Base-by-base conservation (phyloP, 2,329 filamentous ascomycete species). In the Colletotrichum shisoi region DNA sequence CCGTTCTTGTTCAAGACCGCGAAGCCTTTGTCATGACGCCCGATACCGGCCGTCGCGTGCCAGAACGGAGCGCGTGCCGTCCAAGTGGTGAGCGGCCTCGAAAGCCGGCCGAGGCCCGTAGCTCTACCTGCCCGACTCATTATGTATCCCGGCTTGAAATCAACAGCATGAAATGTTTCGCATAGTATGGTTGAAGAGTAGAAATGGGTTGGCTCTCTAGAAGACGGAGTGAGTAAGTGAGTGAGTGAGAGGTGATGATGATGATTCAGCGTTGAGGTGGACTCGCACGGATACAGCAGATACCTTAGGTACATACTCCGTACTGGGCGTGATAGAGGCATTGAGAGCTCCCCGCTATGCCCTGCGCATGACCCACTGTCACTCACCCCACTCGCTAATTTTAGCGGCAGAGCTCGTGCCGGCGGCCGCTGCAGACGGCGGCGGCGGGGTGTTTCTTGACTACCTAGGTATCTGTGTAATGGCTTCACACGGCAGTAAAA, bases 41-140 rank as follows among this genome's bases (percentile, higher is more conserved):
- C 57, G 31, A 46, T 24, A 6, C 57, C 45, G 51, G 31, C 57
- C 27, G 45, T 37, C 12, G 62, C 51, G 51, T 21, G 24, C 8
- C 39, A 27, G 51, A 48, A 27, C 37, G 62, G 46, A 46, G 66
- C 56, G 21, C n/a, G 31, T 19, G 49, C 17, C 13, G 39, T 57
- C 19, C 61, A 45, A n/a, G 60, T 57, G 19, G 27, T 53, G 21
- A 68, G 39, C 37, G 62, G 46, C 34, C 66, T 62, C 24, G 45
- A 56, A 15, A 67, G 66, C 39, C 66, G 44, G 15, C 57, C 62
- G 12, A 68, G 62, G 45, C 45, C 34, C 39, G 44, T 24, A 21
- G 31, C 31, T 40, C 57, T 60, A 34, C 56, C 31, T 24, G 51
- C 45, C 46, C 57, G 62, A 31, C 44, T 62, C 66, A 68, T 68